Conservation (phyloP, 805 yeast genomes). For the Metschnikowia kofuensis region DNA sequence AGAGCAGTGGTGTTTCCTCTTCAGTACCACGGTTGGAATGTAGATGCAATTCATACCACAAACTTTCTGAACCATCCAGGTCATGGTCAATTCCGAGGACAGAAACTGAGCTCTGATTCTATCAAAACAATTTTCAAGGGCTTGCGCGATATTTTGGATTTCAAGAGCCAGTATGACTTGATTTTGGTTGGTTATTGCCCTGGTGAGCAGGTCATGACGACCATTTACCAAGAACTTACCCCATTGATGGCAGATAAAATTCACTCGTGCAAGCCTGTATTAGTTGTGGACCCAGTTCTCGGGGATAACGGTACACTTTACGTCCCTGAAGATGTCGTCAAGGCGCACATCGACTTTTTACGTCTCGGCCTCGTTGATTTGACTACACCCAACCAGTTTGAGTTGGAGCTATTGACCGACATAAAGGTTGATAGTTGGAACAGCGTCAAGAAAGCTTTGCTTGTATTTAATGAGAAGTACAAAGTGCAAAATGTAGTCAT, state of each 20-base stretch:
- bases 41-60: slow-evolving; percentile 19
- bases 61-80: slow-evolving; percentile 21
- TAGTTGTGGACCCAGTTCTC: slow-evolving; percentile 86
- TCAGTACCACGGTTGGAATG: slow-evolving; percentile 20
- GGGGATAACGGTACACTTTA: slow-evolving; percentile 88
- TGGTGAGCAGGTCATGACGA: slow-evolving; percentile 46
- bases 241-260: slow-evolving; percentile 24
- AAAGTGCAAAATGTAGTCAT: slow-evolving; percentile 53
- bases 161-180: slow-evolving; percentile 50
- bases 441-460: slow-evolving; percentile 38
- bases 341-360: slow-evolving; percentile 53
- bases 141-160: slow-evolving; percentile 42
- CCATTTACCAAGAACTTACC: slow-evolving; percentile 45
- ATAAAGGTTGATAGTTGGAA: slow-evolving; percentile 38
- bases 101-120: slow-evolving; percentile 39
- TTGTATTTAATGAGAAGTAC: slow-evolving; percentile 41
- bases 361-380: slow-evolving; percentile 49
- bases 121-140: slow-evolving; percentile 55
- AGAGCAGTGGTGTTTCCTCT: slow-evolving; percentile 18
- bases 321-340: slow-evolving; percentile 58
- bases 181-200: slow-evolving; percentile 82
- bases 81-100: slow-evolving; percentile 20
- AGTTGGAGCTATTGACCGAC: slow-evolving; percentile 67
- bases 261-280: slow-evolving; percentile 39
- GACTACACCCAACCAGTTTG: slow-evolving; percentile 90